Evolutionary conservation across 2,329 filamentous ascomycete species (phyloP).

Genomic region (Fusarium fujikuroi): DNA sequence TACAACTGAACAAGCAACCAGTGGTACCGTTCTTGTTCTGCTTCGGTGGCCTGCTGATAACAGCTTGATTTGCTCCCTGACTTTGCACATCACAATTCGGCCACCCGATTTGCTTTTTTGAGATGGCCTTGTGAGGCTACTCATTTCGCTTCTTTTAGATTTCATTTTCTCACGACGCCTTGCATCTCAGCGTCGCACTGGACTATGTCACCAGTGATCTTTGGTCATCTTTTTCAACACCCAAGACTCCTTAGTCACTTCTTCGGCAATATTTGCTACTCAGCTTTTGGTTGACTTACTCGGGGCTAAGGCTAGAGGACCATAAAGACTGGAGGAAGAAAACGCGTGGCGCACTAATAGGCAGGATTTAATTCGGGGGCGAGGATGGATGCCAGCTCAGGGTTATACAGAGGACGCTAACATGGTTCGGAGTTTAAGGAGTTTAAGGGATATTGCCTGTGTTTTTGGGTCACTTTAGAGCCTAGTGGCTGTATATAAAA

Average conservation of each 20-base stretch:
- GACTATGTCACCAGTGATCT: neutral
- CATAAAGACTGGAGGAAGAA: constrained; percentile 17
- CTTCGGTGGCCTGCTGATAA: neutral
- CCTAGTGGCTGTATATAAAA: constrained; percentile 7
- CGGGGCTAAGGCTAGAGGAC: constrained; percentile 30
- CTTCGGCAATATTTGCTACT: constrained; percentile 4
- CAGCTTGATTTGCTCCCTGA: neutral
- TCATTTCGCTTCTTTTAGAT: neutral
- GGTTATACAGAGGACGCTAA: constrained; percentile 3
- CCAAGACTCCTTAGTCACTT: constrained; percentile 11
- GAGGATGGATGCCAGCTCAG: constrained; percentile 13
- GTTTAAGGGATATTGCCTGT: constrained; percentile 1
- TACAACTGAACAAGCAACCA: constrained; percentile 2
- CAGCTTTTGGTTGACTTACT: constrained; percentile 30
- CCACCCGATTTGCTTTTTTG: constrained; percentile 1
- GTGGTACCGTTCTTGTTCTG: neutral
- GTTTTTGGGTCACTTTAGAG: neutral
- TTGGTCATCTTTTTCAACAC: constrained; percentile 10
- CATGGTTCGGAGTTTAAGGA: constrained; percentile 8
- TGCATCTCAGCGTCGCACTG: neutral
- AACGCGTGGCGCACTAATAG: constrained; percentile 23
- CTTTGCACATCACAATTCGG: neutral
- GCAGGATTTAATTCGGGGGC: constrained; percentile 16
- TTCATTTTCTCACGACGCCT: constrained; percentile 8
- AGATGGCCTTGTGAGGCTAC: neutral